Evolutionary conservation across 2,329 filamentous ascomycete species (phyloP).

Genomic region (Xylariales sp.): DNA sequence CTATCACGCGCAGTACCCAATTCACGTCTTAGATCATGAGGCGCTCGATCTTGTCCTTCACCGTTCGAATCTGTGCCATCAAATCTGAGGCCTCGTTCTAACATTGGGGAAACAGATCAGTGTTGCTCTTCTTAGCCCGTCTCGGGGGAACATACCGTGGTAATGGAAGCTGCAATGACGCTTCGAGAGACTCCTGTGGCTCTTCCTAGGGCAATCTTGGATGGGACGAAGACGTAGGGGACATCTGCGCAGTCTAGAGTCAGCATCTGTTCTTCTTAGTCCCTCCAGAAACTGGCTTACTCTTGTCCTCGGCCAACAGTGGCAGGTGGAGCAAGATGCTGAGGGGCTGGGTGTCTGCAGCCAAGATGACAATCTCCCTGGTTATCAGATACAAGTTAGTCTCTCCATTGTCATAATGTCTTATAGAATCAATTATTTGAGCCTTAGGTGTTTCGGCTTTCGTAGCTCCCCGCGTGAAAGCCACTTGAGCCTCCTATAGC

Average conservation of each 20-base stretch:
- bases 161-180: slow-evolving; percentile 65
- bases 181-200: slow-evolving; percentile 85
- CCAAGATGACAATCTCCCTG: slow-evolving; percentile 88
- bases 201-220: slow-evolving; percentile 76
- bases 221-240: slow-evolving; percentile 56
- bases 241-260: slow-evolving; percentile 41
- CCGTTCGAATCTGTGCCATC: slow-evolving; percentile 76
- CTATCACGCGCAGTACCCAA: no score
- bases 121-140: no score
- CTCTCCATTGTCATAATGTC: no score
- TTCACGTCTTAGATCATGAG: slow-evolving; percentile 72
- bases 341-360: slow-evolving; percentile 81
- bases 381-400: no score
- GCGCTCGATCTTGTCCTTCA: slow-evolving; percentile 95
- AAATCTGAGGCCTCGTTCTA: slow-evolving; percentile 90
- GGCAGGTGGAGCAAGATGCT: slow-evolving; percentile 87
- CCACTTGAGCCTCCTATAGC: no score
- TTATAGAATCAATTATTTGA: no score
- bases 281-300: slow-evolving; percentile 20
- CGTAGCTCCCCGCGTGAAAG: no score
- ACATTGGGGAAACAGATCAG: no score
- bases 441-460: no score
- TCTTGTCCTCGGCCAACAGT: slow-evolving; percentile 80
- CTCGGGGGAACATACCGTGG: no score
- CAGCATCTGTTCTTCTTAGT: background rate